Base-by-base conservation (phyloP, 2,329 filamentous ascomycete species). In the Colletotrichum musae region DNA sequence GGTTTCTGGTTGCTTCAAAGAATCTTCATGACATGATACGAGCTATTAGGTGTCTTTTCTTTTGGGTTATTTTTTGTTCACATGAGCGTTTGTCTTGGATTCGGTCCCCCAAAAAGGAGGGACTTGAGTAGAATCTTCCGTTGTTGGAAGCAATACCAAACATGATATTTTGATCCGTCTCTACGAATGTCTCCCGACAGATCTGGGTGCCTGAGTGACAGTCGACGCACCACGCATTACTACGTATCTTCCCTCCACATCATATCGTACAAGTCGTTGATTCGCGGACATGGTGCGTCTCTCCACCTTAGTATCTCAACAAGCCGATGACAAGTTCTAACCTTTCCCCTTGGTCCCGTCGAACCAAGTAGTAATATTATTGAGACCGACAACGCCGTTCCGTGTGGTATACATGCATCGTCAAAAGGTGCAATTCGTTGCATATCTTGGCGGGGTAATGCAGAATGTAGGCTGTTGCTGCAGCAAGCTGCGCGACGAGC, bases 341-440 rank as follows among this genome's bases (percentile, higher is more conserved):
- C 54, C n/a, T 48, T 16, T 43, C 28, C 58, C 15, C 9, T 36
- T 21, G 24, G 4, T 26, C 39, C 28, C 53, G 48, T 39, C 47
- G 12, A 7, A 12, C 24, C 28, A 28, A 15, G 6, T 6, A 53
- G 24, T 28, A 18, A 58, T 28, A 47, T 26, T 9, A 41, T 9
- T 36, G 26, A 47, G 36, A 16, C 60, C 54, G 43, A 58, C 32
- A 65, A 64, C 66, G 54, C 66, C 43, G 41, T 45, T 47, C 21
- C 48, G 13, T 43, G 2, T 39, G 59, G 16, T 56, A 21, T 67
- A 63, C 51, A 57, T 15, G 58, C 51, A 45, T 56, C 43, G 36
- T 53, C 9, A 21, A 18, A 24, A 21, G 10, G 21, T 36, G 32
- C 47, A 12, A 24, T 24, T 6, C 21, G n/a, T 50, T n/a, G 18